phyloP scores from a whole-genome alignment of 768 basidiomycete species.

The Rhodosporidiobolus sp. region DNA sequence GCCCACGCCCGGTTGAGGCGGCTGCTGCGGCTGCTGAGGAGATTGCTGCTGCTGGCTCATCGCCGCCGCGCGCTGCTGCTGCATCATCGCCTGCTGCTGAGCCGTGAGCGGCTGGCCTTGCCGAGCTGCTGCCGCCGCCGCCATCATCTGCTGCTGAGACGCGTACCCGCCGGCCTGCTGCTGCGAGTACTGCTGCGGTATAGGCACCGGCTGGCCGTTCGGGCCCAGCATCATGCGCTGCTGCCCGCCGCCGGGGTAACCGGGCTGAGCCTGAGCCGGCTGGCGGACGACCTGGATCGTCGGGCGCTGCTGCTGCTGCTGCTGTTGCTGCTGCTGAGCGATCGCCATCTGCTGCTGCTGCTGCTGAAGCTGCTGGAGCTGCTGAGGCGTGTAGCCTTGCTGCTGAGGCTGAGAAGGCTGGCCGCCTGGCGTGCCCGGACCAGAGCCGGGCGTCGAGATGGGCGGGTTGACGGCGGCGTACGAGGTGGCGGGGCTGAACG shows the following conservation, averaged over 20 bases:
- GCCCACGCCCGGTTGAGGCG: not conserved
- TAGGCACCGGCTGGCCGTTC: not conserved
- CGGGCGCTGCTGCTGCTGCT: not conserved
- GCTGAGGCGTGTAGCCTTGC: not conserved
- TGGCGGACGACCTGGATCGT: not conserved
- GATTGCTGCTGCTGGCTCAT: not conserved
- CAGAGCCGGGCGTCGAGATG: slow-evolving; percentile 39
- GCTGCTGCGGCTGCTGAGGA: not conserved
- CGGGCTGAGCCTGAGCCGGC: not conserved
- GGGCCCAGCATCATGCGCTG: not conserved
- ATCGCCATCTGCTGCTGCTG: slow-evolving; percentile 1
- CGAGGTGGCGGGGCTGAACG: slow-evolving; percentile 4
- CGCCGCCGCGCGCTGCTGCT: not conserved
- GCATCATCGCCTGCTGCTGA: not conserved
- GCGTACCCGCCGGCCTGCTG: no score
- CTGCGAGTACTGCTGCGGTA: no score
- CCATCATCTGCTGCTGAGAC: no score
- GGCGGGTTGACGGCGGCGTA: slow-evolving; percentile 19
- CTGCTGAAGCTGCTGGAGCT: not conserved
- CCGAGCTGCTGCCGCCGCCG: no score
- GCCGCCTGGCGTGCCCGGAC: slow-evolving; percentile 15
- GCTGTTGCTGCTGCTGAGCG: not conserved
- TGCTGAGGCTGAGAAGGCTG: not conserved
- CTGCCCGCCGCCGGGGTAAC: not conserved
- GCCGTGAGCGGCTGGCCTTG: no score